Percentiles rank a stretch among this genome's conserved stretches.
Conservation (phyloP, 2,329 filamentous ascomycete genomes). For the Plenodomus lindquistii region DNA sequence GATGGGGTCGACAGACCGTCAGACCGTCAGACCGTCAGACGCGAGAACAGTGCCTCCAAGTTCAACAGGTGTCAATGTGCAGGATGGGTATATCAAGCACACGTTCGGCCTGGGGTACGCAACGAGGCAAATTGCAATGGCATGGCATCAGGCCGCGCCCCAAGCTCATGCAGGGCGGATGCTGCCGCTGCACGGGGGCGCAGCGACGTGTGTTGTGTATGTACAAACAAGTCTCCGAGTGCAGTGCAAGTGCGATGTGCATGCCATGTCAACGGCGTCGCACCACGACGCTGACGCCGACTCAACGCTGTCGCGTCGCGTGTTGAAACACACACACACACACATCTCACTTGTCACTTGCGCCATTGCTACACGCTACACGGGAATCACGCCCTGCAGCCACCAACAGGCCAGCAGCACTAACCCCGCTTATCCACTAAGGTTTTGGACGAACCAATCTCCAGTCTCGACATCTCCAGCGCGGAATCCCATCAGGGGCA, state of each 20-base stretch:
- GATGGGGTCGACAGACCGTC: too few relatives aligned
- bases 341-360: not conserved
- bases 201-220: constrained; percentile 4
- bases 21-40: too few relatives aligned
- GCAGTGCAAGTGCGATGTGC: too few relatives aligned
- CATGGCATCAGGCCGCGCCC: constrained; percentile 14
- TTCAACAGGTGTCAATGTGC: too few relatives aligned
- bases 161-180: constrained; percentile 14
- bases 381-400: not conserved
- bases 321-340: not conserved
- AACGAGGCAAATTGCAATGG: not conserved
- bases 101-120: not conserved
- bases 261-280: not conserved
- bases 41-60: too few relatives aligned
- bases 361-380: too few relatives aligned
- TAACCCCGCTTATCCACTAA: constrained; percentile 12
- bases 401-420: not conserved
- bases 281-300: not conserved
- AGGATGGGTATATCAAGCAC: not conserved
- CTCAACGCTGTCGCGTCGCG: constrained; percentile 7
- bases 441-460: constrained; percentile 7
- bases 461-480: constrained; percentile 9
- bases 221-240: not conserved
- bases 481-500: constrained; percentile 16
- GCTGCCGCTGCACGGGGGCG: constrained; percentile 15